phyloP scores from a whole-genome alignment of 305 asterid species.

The Fraxinus albicans region DNA sequence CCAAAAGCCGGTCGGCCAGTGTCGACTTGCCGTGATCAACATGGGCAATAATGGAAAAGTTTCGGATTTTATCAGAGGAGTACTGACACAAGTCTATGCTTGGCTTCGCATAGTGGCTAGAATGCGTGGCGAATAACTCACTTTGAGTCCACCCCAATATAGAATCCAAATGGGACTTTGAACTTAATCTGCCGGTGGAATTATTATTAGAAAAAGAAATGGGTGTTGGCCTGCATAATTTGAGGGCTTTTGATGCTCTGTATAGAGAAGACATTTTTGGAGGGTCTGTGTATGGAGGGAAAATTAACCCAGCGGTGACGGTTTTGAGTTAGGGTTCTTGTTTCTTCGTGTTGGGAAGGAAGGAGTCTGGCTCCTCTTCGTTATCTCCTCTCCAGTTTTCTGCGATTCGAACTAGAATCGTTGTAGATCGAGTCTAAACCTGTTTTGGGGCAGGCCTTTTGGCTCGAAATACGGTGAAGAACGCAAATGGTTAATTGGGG shows the following conservation, averaged over 20 bases:
- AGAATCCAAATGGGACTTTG: too few species aligned
- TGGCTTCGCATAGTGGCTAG: slow-evolving; percentile 52
- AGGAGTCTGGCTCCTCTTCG: neutral
- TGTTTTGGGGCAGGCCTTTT: neutral
- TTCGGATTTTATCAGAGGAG: slow-evolving; percentile 76
- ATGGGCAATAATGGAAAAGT: slow-evolving; percentile 95
- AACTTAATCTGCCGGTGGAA: too few species aligned
- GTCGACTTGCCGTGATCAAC: slow-evolving; percentile 98
- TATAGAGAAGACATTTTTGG: slow-evolving; percentile 42
- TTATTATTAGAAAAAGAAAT: slow-evolving; percentile 10
- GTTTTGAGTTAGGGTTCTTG: slow-evolving; percentile 36
- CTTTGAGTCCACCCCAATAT: slow-evolving; percentile 29
- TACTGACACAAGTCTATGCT: slow-evolving; percentile 64
- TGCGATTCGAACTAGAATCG: neutral
- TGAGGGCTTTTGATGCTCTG: slow-evolving; percentile 46
- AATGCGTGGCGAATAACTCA: slow-evolving; percentile 67
- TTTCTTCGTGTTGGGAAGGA: neutral
- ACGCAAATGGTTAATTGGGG: neutral
- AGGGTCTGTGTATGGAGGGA: neutral
- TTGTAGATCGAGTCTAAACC: too few species aligned
- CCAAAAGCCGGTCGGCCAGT: slow-evolving; percentile 95
- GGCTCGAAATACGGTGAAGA: neutral
- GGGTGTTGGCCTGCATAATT: slow-evolving; percentile 45
- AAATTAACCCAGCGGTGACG: slow-evolving; percentile 8
- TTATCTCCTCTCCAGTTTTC: neutral